Evolutionary conservation across 495 filamentous ascomycete genomes (phyloP).

Genomic region (Hypoxylon lienhwacheense): DNA sequence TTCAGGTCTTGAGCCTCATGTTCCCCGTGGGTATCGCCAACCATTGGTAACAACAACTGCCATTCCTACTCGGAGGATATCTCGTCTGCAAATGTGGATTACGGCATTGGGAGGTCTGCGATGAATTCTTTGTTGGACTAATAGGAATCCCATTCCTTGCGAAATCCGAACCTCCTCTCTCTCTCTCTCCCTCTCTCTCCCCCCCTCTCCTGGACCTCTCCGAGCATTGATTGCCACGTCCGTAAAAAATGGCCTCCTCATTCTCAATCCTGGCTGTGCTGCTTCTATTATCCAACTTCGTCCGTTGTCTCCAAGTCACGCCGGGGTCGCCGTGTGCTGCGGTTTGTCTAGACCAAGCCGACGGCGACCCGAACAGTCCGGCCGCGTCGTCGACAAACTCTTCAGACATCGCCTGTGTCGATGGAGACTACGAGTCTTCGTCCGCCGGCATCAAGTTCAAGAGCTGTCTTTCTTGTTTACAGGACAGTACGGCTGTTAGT

Average conservation of each 20-base stretch:
- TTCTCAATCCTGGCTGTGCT: slow-evolving; percentile 8
- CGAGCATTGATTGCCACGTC: background rate
- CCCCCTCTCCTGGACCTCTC: background rate
- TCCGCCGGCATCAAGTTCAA: slow-evolving; percentile 55
- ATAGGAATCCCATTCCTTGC: slow-evolving; percentile 1
- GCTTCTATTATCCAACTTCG: slow-evolving; percentile 17
- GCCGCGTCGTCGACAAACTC: slow-evolving; percentile 32
- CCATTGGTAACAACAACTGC: background rate
- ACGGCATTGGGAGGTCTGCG: background rate
- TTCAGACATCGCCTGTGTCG: slow-evolving; percentile 59
- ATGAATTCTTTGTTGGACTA: background rate
- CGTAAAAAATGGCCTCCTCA: slow-evolving; percentile 3
- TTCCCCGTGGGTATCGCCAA: background rate
- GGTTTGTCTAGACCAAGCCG: slow-evolving; percentile 46
- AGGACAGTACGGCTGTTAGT: slow-evolving; percentile 58
- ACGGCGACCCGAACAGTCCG: slow-evolving; percentile 25
- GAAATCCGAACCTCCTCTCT: background rate
- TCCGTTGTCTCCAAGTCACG: slow-evolving; percentile 42
- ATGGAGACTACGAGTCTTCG: slow-evolving; percentile 50
- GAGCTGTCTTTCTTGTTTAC: slow-evolving; percentile 60
- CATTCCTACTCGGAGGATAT: background rate
- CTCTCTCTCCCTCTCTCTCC: background rate
- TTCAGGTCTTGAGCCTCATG: background rate
- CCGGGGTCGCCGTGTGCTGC: slow-evolving; percentile 57
- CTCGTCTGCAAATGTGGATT: background rate